Evolutionary conservation across 192 early-diverging fungal genomes (phyloP), one percentile per base, ranked within the genome.

Genomic region (Chytriomyces confervae): DNA sequence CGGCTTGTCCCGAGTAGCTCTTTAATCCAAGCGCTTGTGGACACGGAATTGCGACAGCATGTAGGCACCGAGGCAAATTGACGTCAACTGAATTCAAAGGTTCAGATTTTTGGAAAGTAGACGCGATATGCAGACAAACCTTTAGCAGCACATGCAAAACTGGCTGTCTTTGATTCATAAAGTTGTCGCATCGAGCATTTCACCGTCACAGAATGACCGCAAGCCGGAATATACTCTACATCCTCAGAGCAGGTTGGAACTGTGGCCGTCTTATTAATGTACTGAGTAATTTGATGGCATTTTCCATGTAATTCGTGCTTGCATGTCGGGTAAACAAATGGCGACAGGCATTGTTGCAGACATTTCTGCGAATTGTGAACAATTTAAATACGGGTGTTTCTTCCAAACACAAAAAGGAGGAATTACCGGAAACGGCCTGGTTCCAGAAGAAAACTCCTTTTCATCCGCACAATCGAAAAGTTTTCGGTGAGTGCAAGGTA

Each of bases 231-330:
- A 47, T 78, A 77, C 43, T 73, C 72, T 3, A 79, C 78, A 13
- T 79, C 65, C 24, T 79, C 23, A n/a, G 5, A n/a, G 57, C 78
- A 79, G 11, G 63, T 51, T 7, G 78, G 71, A 6, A 45, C 72
- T 10, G 62, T 47, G 48, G 3, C 10, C 46, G 71, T 10, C 23
- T 77, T 57, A 9, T 23, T n/a, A 2, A 47, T 16, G 44, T 75
- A 75, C 18, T 47, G 48, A 7, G 62, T 45, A 7, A 79, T 79
- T 18, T 77, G 8, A 66, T 36, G 23, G 51, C 78, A 79, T 7
- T 13, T 50, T 3, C 78, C 78, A n/a, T 47, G 48, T 43, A 77
- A 10, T 60, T 79, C 71, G 64, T 79, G 78, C 48, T 78, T 73
- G 49, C 78, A 79, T 11, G 11, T 29, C 16, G 78, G 27, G 50